Evolutionary conservation across 345 rosid genomes (phyloP).

Genomic region (Erucastrum elatum): DNA sequence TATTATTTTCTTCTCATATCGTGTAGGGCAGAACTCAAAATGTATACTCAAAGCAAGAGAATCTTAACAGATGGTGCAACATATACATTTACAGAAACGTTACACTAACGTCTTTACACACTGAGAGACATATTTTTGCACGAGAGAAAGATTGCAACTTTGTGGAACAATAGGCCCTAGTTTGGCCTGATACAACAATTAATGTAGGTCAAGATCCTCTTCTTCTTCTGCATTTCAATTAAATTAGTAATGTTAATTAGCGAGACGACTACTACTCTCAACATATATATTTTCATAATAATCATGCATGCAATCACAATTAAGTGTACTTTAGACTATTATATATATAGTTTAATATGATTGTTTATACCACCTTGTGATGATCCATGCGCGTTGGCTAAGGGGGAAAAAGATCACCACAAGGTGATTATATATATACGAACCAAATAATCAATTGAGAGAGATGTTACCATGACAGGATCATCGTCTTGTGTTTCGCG

Average conservation of each 20-base stretch:
- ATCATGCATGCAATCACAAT: background rate
- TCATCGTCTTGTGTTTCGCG: constrained; percentile 44
- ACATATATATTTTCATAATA: background rate
- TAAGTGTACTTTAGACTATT: background rate
- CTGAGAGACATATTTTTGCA: constrained; percentile 6
- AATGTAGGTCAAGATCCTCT: constrained; percentile 76
- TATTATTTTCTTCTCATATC: background rate
- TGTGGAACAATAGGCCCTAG: constrained; percentile 47
- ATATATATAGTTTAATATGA: background rate
- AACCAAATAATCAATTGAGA: background rate
- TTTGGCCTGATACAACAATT: constrained; percentile 68
- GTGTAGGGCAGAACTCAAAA: background rate
- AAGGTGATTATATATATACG: constrained; percentile 10
- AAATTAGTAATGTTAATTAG: constrained; percentile 22
- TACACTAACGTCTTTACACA: constrained; percentile 19
- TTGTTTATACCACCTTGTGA: constrained; percentile 28
- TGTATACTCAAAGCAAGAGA: constrained; percentile 2
- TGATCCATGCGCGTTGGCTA: constrained; percentile 51
- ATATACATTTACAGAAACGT: constrained; percentile 21
- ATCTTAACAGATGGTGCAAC: constrained; percentile 7
- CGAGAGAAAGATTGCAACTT: constrained; percentile 10
- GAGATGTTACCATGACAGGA: constrained; percentile 50
- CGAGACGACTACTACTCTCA: constrained; percentile 6
- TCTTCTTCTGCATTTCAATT: constrained; percentile 66
- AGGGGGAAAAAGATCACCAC: constrained; percentile 44